These are phyloP conservation scores for Paramecium caudatum DNA, from an alignment of 73 alveolate species.

Conservation along the genomic window DNA sequence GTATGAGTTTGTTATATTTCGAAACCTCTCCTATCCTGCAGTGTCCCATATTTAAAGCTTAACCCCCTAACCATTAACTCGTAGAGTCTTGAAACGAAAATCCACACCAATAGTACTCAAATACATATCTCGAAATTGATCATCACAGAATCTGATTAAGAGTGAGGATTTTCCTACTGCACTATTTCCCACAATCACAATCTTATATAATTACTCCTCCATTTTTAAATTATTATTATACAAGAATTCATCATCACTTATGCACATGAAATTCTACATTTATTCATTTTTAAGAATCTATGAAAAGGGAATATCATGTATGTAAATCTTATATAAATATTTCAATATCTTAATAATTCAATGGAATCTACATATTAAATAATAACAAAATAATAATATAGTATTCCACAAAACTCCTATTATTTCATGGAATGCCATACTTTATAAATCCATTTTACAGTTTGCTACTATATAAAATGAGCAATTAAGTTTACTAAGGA, in stretches of 20 bases:
- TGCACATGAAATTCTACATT: background rate
- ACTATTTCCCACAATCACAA: slow-evolving; percentile 83
- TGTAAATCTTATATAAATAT: background rate
- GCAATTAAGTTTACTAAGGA: background rate
- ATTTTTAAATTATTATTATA: slow-evolving; percentile 65
- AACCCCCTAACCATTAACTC: slow-evolving; percentile 78
- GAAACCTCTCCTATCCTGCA: slow-evolving; percentile 76
- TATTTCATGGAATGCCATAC: background rate
- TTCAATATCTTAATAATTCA: background rate
- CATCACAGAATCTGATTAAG: slow-evolving; percentile 81
- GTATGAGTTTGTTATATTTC: slow-evolving; percentile 66
- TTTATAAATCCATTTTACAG: background rate
- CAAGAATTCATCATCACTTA: slow-evolving; percentile 56
- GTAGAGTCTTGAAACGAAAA: slow-evolving; percentile 82
- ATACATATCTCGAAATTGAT: slow-evolving; percentile 80
- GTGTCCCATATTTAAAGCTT: slow-evolving; percentile 84
- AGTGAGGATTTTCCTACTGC: slow-evolving; percentile 87
- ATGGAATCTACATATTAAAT: background rate
- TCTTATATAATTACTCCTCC: slow-evolving; percentile 81
- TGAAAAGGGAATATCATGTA: background rate
- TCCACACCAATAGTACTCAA: slow-evolving; percentile 91
- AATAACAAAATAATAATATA: background rate
- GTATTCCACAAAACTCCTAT: background rate
- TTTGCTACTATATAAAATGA: background rate
- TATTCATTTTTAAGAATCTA: background rate